Base-by-base conservation (phyloP, 2,329 filamentous ascomycete species). In the Aspergillus sp. region DNA sequence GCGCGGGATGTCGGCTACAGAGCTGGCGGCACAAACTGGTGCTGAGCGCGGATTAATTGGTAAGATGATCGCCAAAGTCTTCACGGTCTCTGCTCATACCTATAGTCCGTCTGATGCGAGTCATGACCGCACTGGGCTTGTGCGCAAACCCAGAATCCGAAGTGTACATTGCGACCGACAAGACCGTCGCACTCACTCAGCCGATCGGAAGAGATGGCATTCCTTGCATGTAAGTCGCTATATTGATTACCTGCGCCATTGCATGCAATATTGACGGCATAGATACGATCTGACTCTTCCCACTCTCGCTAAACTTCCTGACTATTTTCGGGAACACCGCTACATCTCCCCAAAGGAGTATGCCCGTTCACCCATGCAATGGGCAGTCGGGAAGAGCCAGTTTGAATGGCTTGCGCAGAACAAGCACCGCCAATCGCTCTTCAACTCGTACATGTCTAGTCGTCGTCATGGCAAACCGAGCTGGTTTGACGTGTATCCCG, bases 361-460 rank as follows among this genome's bases (percentile, higher is more conserved):
- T 56, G 47, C 66, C 2, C 56, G 25, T 5, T 72, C 68, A 0
- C 73, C 70, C 3, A 74, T 74, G 72, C 62, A 69, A 42, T 74
- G 70, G 69, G 68, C 70, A 0, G 71, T 74, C 3, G 71, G 72
- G 1, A 64, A 72, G 25, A 72, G 71, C 42, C 71, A 74, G 25
- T 75, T 75, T 44, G 73, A 75, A 42, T 75, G 71, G 71, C 62
- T 74, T 11, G 70, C 66, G 1, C 63, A 60, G 13, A 59, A 69
- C 27, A 58, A 64, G 25, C 57, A 67, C 10, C 69, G 73, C 10
- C 71, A 73, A 47, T 51, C 58, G 5, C 58, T 69, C 1, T 74
- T 75, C 61, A 73, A 74, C 61, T 72, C 69, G 17, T 74, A 74
- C 60, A 75, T 74, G 73, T 62, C 71, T 1, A 71, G 70, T 60